Conservation (phyloP, 805 yeast species). For the Zygosaccharomyces lentus region DNA sequence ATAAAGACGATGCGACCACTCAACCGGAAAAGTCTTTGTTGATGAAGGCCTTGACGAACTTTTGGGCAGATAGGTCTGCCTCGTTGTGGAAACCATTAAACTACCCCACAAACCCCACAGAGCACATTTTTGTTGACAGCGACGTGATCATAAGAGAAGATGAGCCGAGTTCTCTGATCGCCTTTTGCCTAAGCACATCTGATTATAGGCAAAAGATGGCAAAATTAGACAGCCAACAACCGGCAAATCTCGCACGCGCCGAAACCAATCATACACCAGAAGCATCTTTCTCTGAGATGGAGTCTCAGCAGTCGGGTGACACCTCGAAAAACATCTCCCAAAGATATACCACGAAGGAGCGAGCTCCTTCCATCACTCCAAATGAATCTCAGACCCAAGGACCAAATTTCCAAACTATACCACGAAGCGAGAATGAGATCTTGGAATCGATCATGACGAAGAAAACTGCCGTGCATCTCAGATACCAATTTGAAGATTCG, state of each 20-base stretch:
- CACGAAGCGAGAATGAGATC: conserved; percentile 27
- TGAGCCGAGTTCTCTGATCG: conserved; percentile 92
- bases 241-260: conserved; percentile 3
- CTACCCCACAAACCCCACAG: conserved; percentile 72
- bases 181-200: conserved; percentile 81
- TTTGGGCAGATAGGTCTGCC: conserved; percentile 97
- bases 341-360: conserved; percentile 3
- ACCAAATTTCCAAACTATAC: neutral
- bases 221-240: conserved; percentile 23
- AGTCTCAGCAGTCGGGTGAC: conserved; percentile 4
- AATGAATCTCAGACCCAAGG: conserved; percentile 1
- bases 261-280: conserved; percentile 10
- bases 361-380: conserved; percentile 3
- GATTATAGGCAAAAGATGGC: conserved; percentile 71
- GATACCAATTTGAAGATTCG: conserved; percentile 88
- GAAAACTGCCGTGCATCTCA: conserved; percentile 81
- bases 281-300: conserved; percentile 5
- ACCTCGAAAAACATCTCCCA: conserved; percentile 3
- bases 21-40: conserved; percentile 70
- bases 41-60: conserved; percentile 77
- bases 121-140: conserved; percentile 90
- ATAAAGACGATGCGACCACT: conserved; percentile 29
- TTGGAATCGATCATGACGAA: conserved; percentile 72
- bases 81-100: conserved; percentile 89
- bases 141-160: conserved; percentile 92